A percentile compares a stretch with the other conserved stretches of the same genome.
phyloP scores from a whole-genome alignment of 495 filamentous ascomycete genomes.

The Talaromyces thailandensis region DNA sequence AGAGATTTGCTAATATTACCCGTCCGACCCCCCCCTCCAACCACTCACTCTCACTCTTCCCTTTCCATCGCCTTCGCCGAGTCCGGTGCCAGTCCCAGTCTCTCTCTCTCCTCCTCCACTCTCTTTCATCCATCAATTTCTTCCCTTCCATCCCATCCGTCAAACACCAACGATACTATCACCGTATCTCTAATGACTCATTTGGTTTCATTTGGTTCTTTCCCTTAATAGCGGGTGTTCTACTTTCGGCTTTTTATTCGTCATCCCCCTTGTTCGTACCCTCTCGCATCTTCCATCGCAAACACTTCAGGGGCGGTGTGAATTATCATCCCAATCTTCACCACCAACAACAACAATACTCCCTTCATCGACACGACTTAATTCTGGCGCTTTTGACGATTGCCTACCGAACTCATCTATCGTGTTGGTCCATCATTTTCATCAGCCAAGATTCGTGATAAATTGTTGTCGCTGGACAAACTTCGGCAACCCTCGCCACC shows the following conservation, averaged over 20 bases:
- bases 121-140: conserved; percentile 2
- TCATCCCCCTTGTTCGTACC: conserved; percentile 1
- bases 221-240: conserved; percentile 1
- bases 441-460: neutral
- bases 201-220: neutral
- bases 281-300: neutral
- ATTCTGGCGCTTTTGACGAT: neutral
- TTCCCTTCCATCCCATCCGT: neutral
- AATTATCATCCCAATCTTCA: neutral
- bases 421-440: neutral
- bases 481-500: conserved; percentile 15
- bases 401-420: neutral
- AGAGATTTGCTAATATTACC: neutral
- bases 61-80: conserved; percentile 5
- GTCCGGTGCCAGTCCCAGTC: conserved; percentile 1
- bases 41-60: neutral
- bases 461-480: neutral
- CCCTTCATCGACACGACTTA: neutral
- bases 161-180: conserved; percentile 6
- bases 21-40: neutral
- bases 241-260: conserved; percentile 6
- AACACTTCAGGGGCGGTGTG: conserved; percentile 1
- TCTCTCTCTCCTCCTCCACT: neutral
- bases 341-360: neutral
- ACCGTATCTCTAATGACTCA: conserved; percentile 7